Evolutionary conservation across 2,329 filamentous ascomycete species (phyloP).

Genomic region (Aphanocladium album): DNA sequence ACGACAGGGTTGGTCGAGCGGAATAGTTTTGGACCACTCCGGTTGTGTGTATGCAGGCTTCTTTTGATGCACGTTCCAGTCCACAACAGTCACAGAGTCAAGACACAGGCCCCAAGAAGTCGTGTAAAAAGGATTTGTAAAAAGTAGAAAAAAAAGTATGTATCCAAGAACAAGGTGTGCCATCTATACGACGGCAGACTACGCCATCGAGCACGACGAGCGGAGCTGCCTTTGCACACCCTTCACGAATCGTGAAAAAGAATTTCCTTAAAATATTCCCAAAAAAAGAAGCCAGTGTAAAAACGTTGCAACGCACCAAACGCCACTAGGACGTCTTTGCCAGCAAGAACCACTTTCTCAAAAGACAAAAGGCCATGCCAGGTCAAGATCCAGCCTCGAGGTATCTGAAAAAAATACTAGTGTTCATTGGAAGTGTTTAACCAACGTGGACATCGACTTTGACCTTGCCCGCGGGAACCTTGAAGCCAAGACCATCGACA

Average conservation of each 20-base stretch:
- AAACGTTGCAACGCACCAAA: conserved; percentile 11
- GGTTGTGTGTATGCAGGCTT: too few relatives aligned
- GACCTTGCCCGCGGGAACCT: conserved; percentile 28
- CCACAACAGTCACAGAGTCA: too few relatives aligned
- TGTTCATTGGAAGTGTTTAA: too few relatives aligned
- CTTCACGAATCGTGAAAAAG: conserved; percentile 1
- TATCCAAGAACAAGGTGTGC: conserved; percentile 13
- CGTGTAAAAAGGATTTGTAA: not conserved
- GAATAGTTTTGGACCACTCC: too few relatives aligned
- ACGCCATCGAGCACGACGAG: not conserved
- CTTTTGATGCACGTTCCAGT: too few relatives aligned
- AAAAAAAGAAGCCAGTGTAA: not conserved
- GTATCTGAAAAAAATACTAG: conserved; percentile 8
- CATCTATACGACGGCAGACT: conserved; percentile 2
- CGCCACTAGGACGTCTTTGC: conserved; percentile 14
- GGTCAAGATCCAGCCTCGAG: conserved; percentile 11
- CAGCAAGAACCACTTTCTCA: not conserved
- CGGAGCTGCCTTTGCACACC: conserved; percentile 4
- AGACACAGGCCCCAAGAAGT: too few relatives aligned
- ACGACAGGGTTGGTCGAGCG: too few relatives aligned
- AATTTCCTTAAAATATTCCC: not conserved
- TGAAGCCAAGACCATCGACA: conserved; percentile 36
- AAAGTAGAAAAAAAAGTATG: conserved; percentile 4
- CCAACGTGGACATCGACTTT: too few relatives aligned
- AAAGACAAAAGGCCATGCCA: not conserved